A percentile compares a stretch with the other conserved stretches of the same genome.
phyloP scores from a whole-genome alignment of 805 yeast species.

The Candida loeiensis region DNA sequence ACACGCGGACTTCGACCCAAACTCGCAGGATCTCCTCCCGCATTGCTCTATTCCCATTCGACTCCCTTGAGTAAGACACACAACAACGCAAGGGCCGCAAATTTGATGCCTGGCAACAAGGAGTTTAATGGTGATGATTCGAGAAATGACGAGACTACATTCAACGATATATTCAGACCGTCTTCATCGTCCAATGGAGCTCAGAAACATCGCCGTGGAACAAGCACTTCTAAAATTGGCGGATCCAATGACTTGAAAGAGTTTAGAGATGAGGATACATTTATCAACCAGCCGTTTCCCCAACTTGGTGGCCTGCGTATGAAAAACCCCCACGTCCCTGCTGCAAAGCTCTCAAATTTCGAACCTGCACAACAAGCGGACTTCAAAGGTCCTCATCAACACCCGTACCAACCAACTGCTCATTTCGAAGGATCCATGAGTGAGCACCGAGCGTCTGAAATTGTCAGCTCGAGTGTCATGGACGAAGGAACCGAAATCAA shows the following conservation, averaged over 20 bases:
- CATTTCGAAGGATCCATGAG: conserved; percentile 1
- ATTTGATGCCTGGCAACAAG: conserved; percentile 7
- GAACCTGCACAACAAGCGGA: neutral
- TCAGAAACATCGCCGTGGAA: neutral
- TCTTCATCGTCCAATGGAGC: conserved; percentile 5
- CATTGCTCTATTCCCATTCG: conserved; percentile 23
- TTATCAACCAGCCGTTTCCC: conserved; percentile 8
- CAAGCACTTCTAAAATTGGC: conserved; percentile 9
- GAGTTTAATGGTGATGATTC: conserved; percentile 10
- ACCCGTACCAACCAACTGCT: conserved; percentile 7
- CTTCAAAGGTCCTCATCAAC: conserved; percentile 5
- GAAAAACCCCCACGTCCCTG: neutral
- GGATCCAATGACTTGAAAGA: conserved; percentile 17
- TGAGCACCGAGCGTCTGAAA: neutral
- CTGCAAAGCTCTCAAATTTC: neutral
- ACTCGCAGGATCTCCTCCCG: conserved; percentile 6
- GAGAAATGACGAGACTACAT: conserved; percentile 13
- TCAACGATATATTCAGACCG: conserved; percentile 11
- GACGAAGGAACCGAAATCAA: conserved; percentile 2
- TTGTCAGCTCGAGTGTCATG: neutral
- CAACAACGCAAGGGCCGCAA: neutral
- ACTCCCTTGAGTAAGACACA: conserved; percentile 17
- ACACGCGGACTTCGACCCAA: conserved; percentile 9
- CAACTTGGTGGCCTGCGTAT: neutral
- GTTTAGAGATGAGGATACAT: conserved; percentile 13